These are phyloP conservation scores for Rhododendron simsii DNA, from an alignment of 148 eudicot species.

Conservation along the genomic window DNA sequence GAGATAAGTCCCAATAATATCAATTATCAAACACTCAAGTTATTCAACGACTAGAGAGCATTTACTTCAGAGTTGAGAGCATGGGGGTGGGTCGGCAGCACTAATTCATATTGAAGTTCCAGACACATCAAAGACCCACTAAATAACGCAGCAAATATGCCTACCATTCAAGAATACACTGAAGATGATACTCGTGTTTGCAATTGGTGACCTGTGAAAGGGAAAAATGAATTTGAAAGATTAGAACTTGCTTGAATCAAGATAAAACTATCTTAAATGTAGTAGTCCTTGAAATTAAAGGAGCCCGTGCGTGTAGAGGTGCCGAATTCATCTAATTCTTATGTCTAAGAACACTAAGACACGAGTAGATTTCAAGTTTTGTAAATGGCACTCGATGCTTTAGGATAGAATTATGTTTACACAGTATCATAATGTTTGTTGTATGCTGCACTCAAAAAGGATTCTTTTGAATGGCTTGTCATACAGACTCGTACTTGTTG, in stretches of 20 bases:
- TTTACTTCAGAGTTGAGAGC: neutral
- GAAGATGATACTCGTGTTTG: slow-evolving; percentile 87
- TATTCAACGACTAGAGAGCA: neutral
- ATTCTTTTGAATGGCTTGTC: neutral
- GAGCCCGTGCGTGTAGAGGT: neutral
- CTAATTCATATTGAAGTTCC: neutral
- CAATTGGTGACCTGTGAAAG: slow-evolving; percentile 57
- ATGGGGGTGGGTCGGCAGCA: neutral
- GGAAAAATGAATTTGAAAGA: neutral
- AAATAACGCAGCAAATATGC: slow-evolving; percentile 2
- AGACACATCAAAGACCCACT: neutral
- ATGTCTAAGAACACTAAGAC: neutral
- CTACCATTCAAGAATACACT: slow-evolving; percentile 86
- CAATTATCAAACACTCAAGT: neutral
- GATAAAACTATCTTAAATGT: neutral
- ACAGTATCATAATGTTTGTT: neutral
- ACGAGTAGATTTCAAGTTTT: neutral
- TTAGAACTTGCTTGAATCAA: neutral
- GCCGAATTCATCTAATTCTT: neutral
- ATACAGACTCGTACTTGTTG: neutral
- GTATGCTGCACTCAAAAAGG: neutral
- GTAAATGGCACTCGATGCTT: neutral
- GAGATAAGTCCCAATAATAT: neutral
- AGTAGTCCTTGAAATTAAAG: neutral
- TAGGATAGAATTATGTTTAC: neutral